A percentile compares a stretch with the other conserved stretches of the same genome.
These are phyloP conservation scores for Backusella australiensis DNA, from an alignment of 192 early-diverging fungal genomes.

Conservation along the genomic window DNA sequence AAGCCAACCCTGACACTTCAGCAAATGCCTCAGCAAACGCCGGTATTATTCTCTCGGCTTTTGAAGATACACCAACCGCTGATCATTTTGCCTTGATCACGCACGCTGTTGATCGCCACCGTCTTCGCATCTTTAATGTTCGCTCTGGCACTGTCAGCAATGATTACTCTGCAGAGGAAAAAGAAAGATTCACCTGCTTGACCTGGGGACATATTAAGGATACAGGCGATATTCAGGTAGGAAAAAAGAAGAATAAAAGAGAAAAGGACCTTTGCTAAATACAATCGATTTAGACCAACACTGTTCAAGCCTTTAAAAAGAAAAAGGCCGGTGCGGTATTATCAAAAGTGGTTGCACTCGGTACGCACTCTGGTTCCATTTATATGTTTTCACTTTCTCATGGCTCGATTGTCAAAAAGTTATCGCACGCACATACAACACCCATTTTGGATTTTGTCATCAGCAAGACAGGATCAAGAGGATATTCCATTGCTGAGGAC, in stretches of 20 bases:
- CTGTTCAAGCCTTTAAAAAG: constrained; percentile 33
- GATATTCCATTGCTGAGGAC: constrained; percentile 51
- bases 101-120: constrained; percentile 52
- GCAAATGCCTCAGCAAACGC: constrained; percentile 4
- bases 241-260: neutral
- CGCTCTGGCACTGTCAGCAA: constrained; percentile 48
- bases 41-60: constrained; percentile 21
- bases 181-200: constrained; percentile 51
- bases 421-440: constrained; percentile 40
- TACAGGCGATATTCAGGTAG: constrained; percentile 25
- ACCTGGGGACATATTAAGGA: constrained; percentile 47
- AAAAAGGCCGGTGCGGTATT: constrained; percentile 5
- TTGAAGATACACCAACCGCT: constrained; percentile 15
- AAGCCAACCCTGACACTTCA: constrained; percentile 22
- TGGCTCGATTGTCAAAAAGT: constrained; percentile 40
- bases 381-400: constrained; percentile 49
- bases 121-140: constrained; percentile 53
- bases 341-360: constrained; percentile 48
- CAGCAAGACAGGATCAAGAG: constrained; percentile 41
- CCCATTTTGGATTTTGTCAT: constrained; percentile 51
- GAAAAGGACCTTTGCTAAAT: neutral
- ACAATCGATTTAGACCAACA: neutral
- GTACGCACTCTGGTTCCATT: constrained; percentile 47
- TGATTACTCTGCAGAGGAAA: constrained; percentile 45
- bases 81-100: constrained; percentile 53